Conservation (phyloP, 331 rosid species). For the Pyrus hybrid region DNA sequence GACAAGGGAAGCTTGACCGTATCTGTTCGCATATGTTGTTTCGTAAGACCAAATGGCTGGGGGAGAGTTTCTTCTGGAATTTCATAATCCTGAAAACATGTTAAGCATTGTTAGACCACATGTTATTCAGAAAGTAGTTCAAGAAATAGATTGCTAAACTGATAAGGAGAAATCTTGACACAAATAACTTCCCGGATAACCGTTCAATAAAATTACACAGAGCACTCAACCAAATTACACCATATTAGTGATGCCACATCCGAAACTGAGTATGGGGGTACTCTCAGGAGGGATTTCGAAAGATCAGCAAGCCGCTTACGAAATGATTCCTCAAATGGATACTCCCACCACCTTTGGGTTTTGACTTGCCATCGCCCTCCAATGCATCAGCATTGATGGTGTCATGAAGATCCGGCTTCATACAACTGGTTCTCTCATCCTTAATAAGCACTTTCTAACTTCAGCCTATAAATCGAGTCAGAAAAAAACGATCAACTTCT, state of each 20-base stretch:
- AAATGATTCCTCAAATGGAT: conserved; percentile 22
- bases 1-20: too few species aligned
- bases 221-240: background rate
- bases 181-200: background rate
- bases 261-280: background rate
- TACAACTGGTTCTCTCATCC: background rate
- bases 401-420: too few species aligned
- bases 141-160: background rate
- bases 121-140: background rate
- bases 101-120: conserved; percentile 14
- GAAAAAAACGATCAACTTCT: too few species aligned
- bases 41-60: too few species aligned
- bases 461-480: background rate
- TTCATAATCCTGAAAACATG: conserved; percentile 38
- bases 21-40: too few species aligned
- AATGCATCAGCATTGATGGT: conserved; percentile 2
- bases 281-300: conserved; percentile 57
- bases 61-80: too few species aligned
- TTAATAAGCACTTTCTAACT: background rate
- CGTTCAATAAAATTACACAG: background rate
- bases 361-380: conserved; percentile 20
- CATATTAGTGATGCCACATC: background rate
- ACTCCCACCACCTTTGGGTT: conserved; percentile 18
- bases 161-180: background rate
- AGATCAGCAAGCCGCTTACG: conserved; percentile 29